Percentiles rank a stretch among this genome's conserved stretches.
Evolutionary conservation across 2,329 filamentous ascomycete species (phyloP).

Genomic region (Microascus cirrosus): DNA sequence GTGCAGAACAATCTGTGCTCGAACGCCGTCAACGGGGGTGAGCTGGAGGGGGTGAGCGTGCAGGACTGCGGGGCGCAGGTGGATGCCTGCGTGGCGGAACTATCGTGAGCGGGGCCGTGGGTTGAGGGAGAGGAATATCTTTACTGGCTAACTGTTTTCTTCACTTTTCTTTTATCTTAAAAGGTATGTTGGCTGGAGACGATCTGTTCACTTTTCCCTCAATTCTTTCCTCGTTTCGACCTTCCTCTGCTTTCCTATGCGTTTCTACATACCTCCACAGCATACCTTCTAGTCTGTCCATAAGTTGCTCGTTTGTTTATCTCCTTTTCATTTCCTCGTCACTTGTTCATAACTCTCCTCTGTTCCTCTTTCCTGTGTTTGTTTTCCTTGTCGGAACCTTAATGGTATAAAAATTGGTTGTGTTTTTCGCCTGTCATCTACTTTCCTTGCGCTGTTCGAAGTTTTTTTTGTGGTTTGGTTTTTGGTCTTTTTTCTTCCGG

Average conservation of each 20-base stretch:
- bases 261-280: background rate
- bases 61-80: constrained; percentile 47
- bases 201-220: background rate
- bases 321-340: background rate
- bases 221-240: background rate
- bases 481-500: background rate
- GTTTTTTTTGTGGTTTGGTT: background rate
- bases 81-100: constrained; percentile 24
- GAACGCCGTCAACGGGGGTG: constrained; percentile 41
- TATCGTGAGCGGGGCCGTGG: constrained; percentile 11
- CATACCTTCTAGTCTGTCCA: background rate
- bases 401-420: background rate
- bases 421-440: background rate
- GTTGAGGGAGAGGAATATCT: background rate
- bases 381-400: background rate
- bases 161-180: background rate
- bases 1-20: constrained; percentile 52
- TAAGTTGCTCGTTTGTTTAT: background rate
- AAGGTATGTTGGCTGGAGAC: background rate
- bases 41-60: constrained; percentile 24
- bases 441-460: too few relatives aligned
- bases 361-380: background rate
- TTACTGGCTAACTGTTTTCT: background rate
- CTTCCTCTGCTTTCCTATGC: background rate
- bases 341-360: background rate